Base-by-base conservation (phyloP, 75 land plant genomes). In the Chamaecyparis obtusa region DNA sequence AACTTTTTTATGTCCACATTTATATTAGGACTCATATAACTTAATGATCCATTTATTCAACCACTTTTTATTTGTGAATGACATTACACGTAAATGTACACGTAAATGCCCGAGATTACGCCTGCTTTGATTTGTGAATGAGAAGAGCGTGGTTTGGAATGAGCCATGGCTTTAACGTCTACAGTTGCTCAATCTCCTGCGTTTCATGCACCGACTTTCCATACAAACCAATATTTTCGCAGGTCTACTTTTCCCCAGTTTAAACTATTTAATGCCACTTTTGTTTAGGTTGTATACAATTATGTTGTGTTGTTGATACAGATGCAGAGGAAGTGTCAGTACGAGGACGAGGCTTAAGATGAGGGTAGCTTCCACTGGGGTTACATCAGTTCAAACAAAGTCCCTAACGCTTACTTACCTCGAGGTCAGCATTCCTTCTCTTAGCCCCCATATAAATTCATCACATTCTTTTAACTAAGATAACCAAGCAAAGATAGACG, bases 351-450 rank as follows among this genome's bases (percentile, higher is more conserved):
- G 44, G 41, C 21, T 36, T 10, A 46, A 57, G 64, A 57, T 83
- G 49, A 7, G 84, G 3, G 84, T 16, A 21, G 51, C 84, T 10
- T n/a, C 33, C 24, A 35, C 43, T 17, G 83, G 85, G 36, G 60
- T 27, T 15, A 51, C 11, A 11, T 44, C 36, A 54, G 16, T 48
- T 32, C 14, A 16, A 84, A 44, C 19, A 35, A 21, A 27, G 6
- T 37, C 85, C 30, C 85, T 84, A 7, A 35, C 51, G 14, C 60
- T 84, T 35, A 84, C 85, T 51, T 84, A 84, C 60, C 85, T 84
- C 6, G 85, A 84, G 85, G 85, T 84, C 9, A 16, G 49, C 32
- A 8, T 80, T 39, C 24, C 24, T 57, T 57, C 24, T 57, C 24
- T 19, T 19, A 5, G 21, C 21, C 5, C 21, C 64, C 64, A 57